A percentile compares a stretch with the other conserved stretches of the same genome.
These are phyloP conservation scores for Chernovozyma sophiae-reginae DNA, from an alignment of 1,139 yeast genomes.

Conservation along the genomic window DNA sequence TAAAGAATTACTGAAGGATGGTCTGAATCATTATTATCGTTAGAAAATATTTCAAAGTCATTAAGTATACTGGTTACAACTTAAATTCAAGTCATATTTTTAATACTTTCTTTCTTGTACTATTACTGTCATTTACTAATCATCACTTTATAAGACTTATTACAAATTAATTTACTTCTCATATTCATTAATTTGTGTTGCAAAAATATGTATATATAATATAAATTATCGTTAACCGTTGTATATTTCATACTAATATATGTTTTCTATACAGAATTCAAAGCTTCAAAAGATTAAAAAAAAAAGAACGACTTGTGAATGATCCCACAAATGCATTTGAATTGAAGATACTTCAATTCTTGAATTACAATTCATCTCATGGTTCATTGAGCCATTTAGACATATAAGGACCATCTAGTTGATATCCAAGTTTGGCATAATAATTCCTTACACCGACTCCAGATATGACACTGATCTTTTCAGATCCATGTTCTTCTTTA, in stretches of 20 bases:
- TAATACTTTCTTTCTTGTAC: neutral
- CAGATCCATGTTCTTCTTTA: slow-evolving; percentile 89
- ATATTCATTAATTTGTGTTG: too few species aligned
- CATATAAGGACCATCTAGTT: slow-evolving; percentile 95
- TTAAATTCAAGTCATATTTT: neutral
- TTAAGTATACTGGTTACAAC: too few species aligned
- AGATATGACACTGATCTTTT: slow-evolving; percentile 86
- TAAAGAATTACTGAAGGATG: slow-evolving; percentile 24
- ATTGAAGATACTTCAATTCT: neutral
- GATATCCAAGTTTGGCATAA: slow-evolving; percentile 87
- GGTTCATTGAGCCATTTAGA: slow-evolving; percentile 49
- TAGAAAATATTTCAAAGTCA: too few species aligned
- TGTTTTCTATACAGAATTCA: too few species aligned
- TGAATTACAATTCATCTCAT: neutral
- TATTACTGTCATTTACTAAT: neutral
- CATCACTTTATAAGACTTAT: too few species aligned
- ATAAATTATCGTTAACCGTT: too few species aligned
- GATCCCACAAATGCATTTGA: neutral
- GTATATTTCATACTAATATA: too few species aligned
- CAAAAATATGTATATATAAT: too few species aligned
- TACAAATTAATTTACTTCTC: too few species aligned
- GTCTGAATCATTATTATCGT: slow-evolving; percentile 4
- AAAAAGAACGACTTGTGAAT: neutral
- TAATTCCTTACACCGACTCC: slow-evolving; percentile 98
- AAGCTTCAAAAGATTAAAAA: too few species aligned